Evolutionary conservation across 2,329 filamentous ascomycete genomes (phyloP), one percentile per base, ranked within the genome.

Genomic region (Didymella sp.): DNA sequence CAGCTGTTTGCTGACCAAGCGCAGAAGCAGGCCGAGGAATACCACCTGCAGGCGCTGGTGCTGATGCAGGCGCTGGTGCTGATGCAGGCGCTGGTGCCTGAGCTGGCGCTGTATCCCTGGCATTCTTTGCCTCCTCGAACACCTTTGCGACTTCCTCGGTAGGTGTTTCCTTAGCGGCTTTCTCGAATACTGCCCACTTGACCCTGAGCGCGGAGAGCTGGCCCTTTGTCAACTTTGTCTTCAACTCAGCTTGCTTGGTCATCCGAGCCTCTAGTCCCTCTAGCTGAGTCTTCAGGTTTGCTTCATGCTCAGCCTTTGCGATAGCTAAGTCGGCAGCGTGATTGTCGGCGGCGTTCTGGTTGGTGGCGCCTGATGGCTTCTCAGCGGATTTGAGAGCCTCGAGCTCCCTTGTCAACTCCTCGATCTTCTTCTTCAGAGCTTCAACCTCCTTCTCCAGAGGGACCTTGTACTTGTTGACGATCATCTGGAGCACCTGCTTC

Each of bases 141-240:
- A 97, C 93, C 75, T 97, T 92, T 9, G 81, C 85, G 4, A 98
- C 92, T 0, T 92, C 86, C 72, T 87, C 88, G 67, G 94, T 83
- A 0, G 94, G 94, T 0, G 93, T 97, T 44, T 96, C 89, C n/a
- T 83, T 84, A 0, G 89, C 92, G 12, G 94, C 93, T 43, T 87
- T 90, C 69, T 92, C 85, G 3, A 98, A 90, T 1, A 95, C 86
- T 1, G 85, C 84, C 28, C 96, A 78, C 78, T 95, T 96, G 4
- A 89, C 90, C 47, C 82, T 82, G 0, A 87, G 85, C 8, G 80
- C 78, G 60, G 84, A 85, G 43, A 83, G 78, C 71, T 88, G 59
- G 1, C 61, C 87, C 66, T 88, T 90, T 64, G 94, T 89, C 6
- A 87, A 81, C 86, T 96, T 90, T 72, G 88, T 87, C 78, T 95